phyloP scores from a whole-genome alignment of 805 yeast species.

The Monosporozyma unispora region DNA sequence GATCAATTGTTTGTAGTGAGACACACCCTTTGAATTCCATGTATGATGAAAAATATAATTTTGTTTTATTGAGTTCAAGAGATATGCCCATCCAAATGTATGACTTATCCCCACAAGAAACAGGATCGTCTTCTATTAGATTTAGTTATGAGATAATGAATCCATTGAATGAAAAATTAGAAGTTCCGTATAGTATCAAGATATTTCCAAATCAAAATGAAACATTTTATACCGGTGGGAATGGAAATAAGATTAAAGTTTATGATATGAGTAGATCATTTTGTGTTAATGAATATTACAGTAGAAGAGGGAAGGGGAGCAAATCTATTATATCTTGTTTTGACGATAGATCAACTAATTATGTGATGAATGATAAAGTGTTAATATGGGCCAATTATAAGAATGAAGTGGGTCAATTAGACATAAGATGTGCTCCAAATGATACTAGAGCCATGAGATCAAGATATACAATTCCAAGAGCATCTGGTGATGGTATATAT shows the following conservation, averaged over 20 bases:
- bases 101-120: constrained; percentile 9
- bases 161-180: constrained; percentile 28
- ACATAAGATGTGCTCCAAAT: constrained; percentile 9
- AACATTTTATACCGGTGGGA: constrained; percentile 30
- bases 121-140: not conserved
- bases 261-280: constrained; percentile 26
- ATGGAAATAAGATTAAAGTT: constrained; percentile 19
- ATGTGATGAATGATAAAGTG: not conserved
- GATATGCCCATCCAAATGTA: constrained; percentile 32
- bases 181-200: constrained; percentile 24
- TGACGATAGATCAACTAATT: constrained; percentile 8
- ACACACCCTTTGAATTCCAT: constrained; percentile 31
- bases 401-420: constrained; percentile 22
- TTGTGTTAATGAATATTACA: constrained; percentile 16
- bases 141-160: constrained; percentile 25
- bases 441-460: not conserved
- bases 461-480: not conserved
- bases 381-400: constrained; percentile 24
- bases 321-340: constrained; percentile 27
- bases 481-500: constrained; percentile 27
- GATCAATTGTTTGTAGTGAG: constrained; percentile 27
- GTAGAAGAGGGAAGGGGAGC: constrained; percentile 6
- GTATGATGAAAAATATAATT: constrained; percentile 21
- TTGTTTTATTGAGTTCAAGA: constrained; percentile 23
- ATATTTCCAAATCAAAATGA: constrained; percentile 11